These are phyloP conservation scores for Tetradesmus lagerheimii DNA, from an alignment of 139 green algal species.

Conservation along the genomic window DNA sequence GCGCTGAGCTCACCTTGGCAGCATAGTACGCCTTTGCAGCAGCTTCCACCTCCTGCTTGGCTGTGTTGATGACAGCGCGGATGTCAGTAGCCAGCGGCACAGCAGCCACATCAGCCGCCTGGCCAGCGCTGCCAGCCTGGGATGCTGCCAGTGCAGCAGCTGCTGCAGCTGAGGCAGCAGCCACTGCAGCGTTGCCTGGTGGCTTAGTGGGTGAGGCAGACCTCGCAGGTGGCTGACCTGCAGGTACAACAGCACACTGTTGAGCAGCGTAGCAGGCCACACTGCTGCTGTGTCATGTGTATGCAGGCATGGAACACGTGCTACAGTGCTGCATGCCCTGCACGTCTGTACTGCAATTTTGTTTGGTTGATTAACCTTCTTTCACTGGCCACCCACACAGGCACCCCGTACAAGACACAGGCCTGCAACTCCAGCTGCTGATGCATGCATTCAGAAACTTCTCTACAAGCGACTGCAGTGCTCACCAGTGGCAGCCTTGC, in stretches of 20 bases:
- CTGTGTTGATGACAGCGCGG: slow-evolving; percentile 54
- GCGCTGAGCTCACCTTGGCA: slow-evolving; percentile 39
- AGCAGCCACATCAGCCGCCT: background rate
- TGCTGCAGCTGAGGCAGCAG: slow-evolving; percentile 16
- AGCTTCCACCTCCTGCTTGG: slow-evolving; percentile 60
- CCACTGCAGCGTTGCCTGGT: slow-evolving; percentile 7
- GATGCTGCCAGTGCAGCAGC: slow-evolving; percentile 29
- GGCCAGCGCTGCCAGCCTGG: background rate
- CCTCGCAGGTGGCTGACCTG: background rate
- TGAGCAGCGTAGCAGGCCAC: background rate
- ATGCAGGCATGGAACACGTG: no score
- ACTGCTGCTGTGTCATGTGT: no score
- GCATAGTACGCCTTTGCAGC: slow-evolving; percentile 56
- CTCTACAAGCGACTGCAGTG: no score
- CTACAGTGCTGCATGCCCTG: no score
- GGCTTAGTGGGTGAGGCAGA: background rate
- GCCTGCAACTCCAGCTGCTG: no score
- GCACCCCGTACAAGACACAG: no score
- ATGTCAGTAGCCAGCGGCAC: slow-evolving; percentile 42
- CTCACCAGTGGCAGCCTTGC: background rate
- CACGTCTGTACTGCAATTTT: no score
- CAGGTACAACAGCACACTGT: background rate
- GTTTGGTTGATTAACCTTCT: no score
- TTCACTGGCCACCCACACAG: no score
- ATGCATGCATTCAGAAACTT: background rate